Conservation (phyloP, 495 filamentous ascomycete genomes). For the Penicillium ucsense region DNA sequence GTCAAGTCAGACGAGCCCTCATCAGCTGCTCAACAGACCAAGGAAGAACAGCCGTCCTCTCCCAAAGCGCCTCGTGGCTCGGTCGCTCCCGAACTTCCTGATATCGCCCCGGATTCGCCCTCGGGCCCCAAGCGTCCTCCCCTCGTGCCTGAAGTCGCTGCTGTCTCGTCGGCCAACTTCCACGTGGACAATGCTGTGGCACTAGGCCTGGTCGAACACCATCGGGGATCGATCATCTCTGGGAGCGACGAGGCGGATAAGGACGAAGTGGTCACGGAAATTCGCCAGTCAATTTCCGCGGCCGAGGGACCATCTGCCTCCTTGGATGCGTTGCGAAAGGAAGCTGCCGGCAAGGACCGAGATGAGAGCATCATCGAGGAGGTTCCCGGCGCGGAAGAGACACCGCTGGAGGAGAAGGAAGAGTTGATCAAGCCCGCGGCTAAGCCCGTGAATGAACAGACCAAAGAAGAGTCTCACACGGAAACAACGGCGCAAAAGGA, state of each 20-base stretch:
- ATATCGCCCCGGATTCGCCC: slow-evolving; percentile 21
- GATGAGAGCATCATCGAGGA: slow-evolving; percentile 25
- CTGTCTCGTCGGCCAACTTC: slow-evolving; percentile 36
- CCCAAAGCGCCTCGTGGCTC: slow-evolving; percentile 13
- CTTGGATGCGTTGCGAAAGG: slow-evolving; percentile 19
- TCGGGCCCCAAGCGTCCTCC: slow-evolving; percentile 22
- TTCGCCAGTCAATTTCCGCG: slow-evolving; percentile 29
- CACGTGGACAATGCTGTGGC: slow-evolving; percentile 32
- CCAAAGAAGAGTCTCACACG: background rate
- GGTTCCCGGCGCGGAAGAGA: slow-evolving; percentile 14
- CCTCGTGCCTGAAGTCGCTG: slow-evolving; percentile 32
- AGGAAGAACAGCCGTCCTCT: background rate
- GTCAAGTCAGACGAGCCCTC: background rate
- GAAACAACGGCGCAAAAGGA: slow-evolving; percentile 8
- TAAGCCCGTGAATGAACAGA: slow-evolving; percentile 4
- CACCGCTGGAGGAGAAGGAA: background rate
- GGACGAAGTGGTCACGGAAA: slow-evolving; percentile 27
- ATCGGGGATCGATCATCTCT: slow-evolving; percentile 35
- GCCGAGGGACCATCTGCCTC: slow-evolving; percentile 8
- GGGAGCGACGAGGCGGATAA: slow-evolving; percentile 26
- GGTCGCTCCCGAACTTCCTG: slow-evolving; percentile 25
- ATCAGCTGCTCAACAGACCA: too few species aligned
- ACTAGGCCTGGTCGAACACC: slow-evolving; percentile 32
- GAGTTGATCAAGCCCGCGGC: background rate
- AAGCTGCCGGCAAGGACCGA: slow-evolving; percentile 12